A percentile compares a stretch with the other conserved stretches of the same genome.
phyloP scores from a whole-genome alignment of 352 stramenopile genomes.

The Phytophthora nicotianae region DNA sequence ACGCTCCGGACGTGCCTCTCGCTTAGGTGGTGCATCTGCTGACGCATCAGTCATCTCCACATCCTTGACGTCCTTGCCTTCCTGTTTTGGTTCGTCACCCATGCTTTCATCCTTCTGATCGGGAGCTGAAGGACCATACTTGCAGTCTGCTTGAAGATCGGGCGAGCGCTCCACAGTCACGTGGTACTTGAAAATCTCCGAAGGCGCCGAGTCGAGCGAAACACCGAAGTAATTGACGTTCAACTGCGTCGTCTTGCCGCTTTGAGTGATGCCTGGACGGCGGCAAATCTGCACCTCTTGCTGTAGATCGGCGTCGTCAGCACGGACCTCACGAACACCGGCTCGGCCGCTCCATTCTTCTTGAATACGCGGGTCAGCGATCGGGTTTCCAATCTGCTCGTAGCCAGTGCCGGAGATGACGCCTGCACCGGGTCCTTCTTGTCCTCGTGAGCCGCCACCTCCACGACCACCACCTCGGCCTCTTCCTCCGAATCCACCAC shows the following conservation, averaged over 20 bases:
- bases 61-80: conserved; percentile 32
- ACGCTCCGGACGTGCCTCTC: conserved; percentile 24
- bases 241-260: conserved; percentile 41
- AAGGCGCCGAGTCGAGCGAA: conserved; percentile 38
- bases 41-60: conserved; percentile 44
- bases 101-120: conserved; percentile 48
- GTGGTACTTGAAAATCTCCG: conserved; percentile 76
- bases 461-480: conserved; percentile 15
- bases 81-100: conserved; percentile 33
- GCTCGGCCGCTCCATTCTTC: conserved; percentile 49
- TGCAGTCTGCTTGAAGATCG: conserved; percentile 35
- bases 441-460: conserved; percentile 26
- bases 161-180: conserved; percentile 50
- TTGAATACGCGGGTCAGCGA: conserved; percentile 47
- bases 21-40: conserved; percentile 13
- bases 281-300: conserved; percentile 45
- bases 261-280: conserved; percentile 38
- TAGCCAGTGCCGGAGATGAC: conserved; percentile 45
- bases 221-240: conserved; percentile 69
- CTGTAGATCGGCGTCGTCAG: conserved; percentile 38
- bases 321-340: conserved; percentile 31
- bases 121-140: conserved; percentile 46
- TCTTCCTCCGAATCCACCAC: conserved; percentile 17
- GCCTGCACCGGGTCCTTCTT: conserved; percentile 42
- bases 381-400: conserved; percentile 50